Conservation (phyloP, 2,329 filamentous ascomycete genomes). For the Aureobasidium sp. region DNA sequence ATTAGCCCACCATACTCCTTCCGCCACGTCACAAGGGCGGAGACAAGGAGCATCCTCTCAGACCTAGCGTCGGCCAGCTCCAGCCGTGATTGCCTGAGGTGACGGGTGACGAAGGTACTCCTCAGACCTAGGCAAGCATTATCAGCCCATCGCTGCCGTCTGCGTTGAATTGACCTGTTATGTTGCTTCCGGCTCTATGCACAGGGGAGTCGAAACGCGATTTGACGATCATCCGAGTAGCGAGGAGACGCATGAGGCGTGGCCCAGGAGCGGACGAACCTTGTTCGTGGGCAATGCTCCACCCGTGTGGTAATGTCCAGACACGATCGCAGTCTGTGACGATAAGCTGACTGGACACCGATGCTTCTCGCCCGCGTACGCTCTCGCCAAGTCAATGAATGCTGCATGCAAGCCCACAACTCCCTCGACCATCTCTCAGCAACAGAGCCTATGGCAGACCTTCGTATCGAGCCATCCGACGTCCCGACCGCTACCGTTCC, state of each 20-base stretch:
- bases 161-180: background rate
- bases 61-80: slow-evolving; percentile 36
- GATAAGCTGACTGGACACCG: slow-evolving; percentile 42
- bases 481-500: background rate
- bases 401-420: slow-evolving; percentile 4
- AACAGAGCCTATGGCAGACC: background rate
- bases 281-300: background rate
- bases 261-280: slow-evolving; percentile 8
- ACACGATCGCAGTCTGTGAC: slow-evolving; percentile 28
- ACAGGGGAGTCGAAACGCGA: background rate
- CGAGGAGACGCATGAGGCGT: slow-evolving; percentile 24
- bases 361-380: slow-evolving; percentile 23
- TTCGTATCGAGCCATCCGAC: background rate
- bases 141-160: slow-evolving; percentile 6
- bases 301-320: slow-evolving; percentile 16
- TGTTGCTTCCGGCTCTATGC: background rate
- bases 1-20: slow-evolving; percentile 25
- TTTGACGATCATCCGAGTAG: slow-evolving; percentile 27
- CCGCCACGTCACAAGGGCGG: slow-evolving; percentile 46
- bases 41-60: slow-evolving; percentile 36
- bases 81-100: slow-evolving; percentile 16
- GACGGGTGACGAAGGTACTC: slow-evolving; percentile 17
- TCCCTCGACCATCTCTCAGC: background rate
- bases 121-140: background rate
- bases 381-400: slow-evolving; percentile 11